phyloP scores from a whole-genome alignment of 345 rosid species.

The Excoecaria agallocha region DNA sequence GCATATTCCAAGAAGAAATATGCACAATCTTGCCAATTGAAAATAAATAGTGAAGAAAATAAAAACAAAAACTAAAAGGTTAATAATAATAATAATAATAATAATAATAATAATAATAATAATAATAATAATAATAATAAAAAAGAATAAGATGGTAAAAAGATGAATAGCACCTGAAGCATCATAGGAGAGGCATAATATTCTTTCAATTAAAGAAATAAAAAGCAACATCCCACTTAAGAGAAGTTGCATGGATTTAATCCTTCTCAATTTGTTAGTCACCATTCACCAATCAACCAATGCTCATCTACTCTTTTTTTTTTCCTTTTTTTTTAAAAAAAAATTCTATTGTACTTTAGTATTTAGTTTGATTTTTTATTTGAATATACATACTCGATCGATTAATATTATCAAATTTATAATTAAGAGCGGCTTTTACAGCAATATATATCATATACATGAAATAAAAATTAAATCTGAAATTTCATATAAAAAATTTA shows the following conservation, averaged over 20 bases:
- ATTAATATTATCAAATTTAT: too few relatives aligned
- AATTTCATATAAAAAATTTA: too few relatives aligned
- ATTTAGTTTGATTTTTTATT: too few relatives aligned
- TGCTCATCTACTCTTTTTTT: conserved; percentile 16
- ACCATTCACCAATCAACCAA: conserved; percentile 34
- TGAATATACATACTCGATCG: too few relatives aligned
- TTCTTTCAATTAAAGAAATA: conserved; percentile 35
- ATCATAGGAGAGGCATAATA: conserved; percentile 38
- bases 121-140: neutral
- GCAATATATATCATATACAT: too few relatives aligned
- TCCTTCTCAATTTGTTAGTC: conserved; percentile 49
- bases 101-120: too few relatives aligned
- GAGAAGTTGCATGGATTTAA: conserved; percentile 62
- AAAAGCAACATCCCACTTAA: conserved; percentile 45
- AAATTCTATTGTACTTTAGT: too few relatives aligned
- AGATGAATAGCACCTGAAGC: conserved; percentile 39
- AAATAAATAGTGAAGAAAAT: conserved; percentile 11
- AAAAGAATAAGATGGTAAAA: conserved; percentile 50
- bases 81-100: too few relatives aligned
- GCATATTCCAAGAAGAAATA: conserved; percentile 38
- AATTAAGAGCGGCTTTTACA: too few relatives aligned
- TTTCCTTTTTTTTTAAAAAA: too few relatives aligned
- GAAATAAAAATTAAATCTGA: too few relatives aligned
- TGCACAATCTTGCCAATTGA: conserved; percentile 15
- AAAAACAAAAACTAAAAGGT: neutral